A percentile compares a stretch with the other conserved stretches of the same genome.
phyloP scores from a whole-genome alignment of 2,329 filamentous ascomycete genomes.

The Venturia oleaginea region DNA sequence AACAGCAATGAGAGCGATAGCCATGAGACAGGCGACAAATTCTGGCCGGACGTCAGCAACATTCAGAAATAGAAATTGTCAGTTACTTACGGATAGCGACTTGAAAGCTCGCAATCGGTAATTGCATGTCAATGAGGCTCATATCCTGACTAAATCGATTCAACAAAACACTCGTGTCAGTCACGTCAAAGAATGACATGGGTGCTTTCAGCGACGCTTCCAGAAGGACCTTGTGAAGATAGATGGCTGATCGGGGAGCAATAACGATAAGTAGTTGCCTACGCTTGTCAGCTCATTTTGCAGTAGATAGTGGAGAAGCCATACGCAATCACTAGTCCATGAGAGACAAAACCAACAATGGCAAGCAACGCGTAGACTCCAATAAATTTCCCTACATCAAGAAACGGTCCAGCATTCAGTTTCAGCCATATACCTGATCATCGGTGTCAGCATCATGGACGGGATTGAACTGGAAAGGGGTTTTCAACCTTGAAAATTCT shows the following conservation, averaged over 20 bases:
- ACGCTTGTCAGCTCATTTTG: background rate
- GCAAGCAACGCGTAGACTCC: conserved; percentile 4
- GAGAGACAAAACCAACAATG: background rate
- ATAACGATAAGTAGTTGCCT: conserved; percentile 9
- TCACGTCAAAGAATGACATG: conserved; percentile 9
- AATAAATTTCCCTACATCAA: background rate
- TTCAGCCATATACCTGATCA: conserved; percentile 5
- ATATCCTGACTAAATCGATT: conserved; percentile 15
- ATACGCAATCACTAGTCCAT: background rate
- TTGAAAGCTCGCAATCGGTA: conserved; percentile 4
- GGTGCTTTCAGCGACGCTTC: conserved; percentile 1
- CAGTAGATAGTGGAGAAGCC: background rate
- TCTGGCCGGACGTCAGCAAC: background rate
- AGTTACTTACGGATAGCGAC: background rate
- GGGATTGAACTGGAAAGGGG: no score
- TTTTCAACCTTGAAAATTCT: conserved; percentile 1
- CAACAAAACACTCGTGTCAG: conserved; percentile 5
- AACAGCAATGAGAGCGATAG: conserved; percentile 1
- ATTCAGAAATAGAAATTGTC: background rate
- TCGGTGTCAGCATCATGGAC: background rate
- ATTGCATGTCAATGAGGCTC: conserved; percentile 9
- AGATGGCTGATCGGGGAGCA: conserved; percentile 5
- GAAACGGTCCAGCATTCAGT: background rate
- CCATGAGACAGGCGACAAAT: background rate
- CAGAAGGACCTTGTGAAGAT: conserved; percentile 8